Percentiles rank a stretch among this genome's conserved stretches.
Evolutionary conservation across 2,329 filamentous ascomycete genomes (phyloP).

Genomic region (Aspergillus sp.): DNA sequence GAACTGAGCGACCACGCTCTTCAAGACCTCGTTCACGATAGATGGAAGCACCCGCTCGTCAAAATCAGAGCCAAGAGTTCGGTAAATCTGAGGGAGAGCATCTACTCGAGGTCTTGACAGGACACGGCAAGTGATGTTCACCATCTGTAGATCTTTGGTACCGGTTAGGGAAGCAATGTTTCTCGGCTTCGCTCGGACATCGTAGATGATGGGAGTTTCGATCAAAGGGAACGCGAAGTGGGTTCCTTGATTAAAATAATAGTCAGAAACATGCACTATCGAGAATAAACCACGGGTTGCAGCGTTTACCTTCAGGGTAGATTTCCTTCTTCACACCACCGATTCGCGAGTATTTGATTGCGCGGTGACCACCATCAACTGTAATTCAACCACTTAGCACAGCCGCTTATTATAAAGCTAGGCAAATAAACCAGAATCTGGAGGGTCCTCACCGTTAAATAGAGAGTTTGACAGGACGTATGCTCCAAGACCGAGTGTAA

Average conservation of each 20-base stretch:
- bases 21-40: slow-evolving; percentile 97
- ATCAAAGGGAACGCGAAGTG: slow-evolving; percentile 95
- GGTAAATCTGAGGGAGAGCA: slow-evolving; percentile 93
- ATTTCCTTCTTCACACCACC: slow-evolving; percentile 95
- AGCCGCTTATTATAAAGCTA: neutral
- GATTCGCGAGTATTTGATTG: slow-evolving; percentile 95
- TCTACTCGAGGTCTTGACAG: slow-evolving; percentile 86
- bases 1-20: slow-evolving; percentile 98
- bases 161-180: slow-evolving; percentile 96
- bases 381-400: slow-evolving; percentile 17
- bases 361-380: slow-evolving; percentile 97
- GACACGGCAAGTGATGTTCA: slow-evolving; percentile 99
- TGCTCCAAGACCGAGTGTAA: slow-evolving; percentile 51
- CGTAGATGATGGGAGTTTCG: slow-evolving; percentile 94
- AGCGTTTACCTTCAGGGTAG: slow-evolving; percentile 76
- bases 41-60: slow-evolving; percentile 95
- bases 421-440: neutral
- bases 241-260: slow-evolving; percentile 62
- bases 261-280: neutral
- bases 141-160: slow-evolving; percentile 99
- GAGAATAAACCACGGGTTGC: neutral
- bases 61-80: slow-evolving; percentile 92
- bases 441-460: slow-evolving; percentile 59
- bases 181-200: slow-evolving; percentile 95
- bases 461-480: slow-evolving; percentile 56